These are phyloP conservation scores for Suillus sp. DNA, from an alignment of 768 basidiomycete genomes.

Conservation along the genomic window DNA sequence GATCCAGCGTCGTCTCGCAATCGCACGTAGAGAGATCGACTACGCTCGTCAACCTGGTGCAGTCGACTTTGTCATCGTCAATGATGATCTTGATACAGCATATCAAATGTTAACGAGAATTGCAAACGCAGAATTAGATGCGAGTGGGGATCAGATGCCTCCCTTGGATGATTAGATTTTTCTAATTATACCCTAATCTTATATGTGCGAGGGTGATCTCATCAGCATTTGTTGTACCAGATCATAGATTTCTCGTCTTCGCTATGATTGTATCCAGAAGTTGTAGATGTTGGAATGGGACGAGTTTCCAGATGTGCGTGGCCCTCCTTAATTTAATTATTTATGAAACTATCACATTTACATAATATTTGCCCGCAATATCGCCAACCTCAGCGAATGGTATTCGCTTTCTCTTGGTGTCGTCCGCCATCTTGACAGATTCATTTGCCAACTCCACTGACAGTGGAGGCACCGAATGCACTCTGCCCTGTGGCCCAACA, in stretches of 20 bases:
- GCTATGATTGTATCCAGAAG: no score
- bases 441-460: not conserved
- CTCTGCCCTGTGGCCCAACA: not conserved
- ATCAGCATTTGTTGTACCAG: not conserved
- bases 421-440: no score
- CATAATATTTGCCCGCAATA: no score
- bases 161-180: slow-evolving; percentile 52
- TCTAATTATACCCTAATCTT: not conserved
- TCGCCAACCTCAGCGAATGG: no score
- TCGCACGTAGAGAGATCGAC: slow-evolving; percentile 77
- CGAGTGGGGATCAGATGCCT: slow-evolving; percentile 65
- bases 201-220: not conserved
- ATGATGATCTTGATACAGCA: slow-evolving; percentile 85
- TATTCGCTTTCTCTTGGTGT: no score
- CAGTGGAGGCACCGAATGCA: not conserved
- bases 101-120: slow-evolving; percentile 76
- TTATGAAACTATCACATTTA: no score
- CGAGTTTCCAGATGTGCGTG: no score
- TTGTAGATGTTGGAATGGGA: no score
- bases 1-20: slow-evolving; percentile 72
- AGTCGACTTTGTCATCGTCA: slow-evolving; percentile 86
- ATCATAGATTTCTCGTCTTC: no score
- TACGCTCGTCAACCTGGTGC: slow-evolving; percentile 76
- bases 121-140: slow-evolving; percentile 63
- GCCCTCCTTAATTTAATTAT: no score